A percentile compares a stretch with the other conserved stretches of the same genome.
These are phyloP conservation scores for Fimicolochytrium jonesii DNA, from an alignment of 192 early-diverging fungal species.

Conservation along the genomic window DNA sequence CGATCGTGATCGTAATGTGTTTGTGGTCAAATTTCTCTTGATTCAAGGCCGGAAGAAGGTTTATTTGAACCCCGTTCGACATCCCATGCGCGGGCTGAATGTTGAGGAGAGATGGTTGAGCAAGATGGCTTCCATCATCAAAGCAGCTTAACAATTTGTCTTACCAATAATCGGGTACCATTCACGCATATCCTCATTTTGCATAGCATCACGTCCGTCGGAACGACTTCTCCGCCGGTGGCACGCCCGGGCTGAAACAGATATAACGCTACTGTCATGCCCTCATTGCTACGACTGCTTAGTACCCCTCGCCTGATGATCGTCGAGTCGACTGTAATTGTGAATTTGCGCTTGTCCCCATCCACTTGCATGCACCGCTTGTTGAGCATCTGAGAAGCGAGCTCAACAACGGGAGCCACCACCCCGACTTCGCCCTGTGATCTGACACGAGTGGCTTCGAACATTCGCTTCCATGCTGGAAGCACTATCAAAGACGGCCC, in stretches of 20 bases:
- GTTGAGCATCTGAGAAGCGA: conserved; percentile 26
- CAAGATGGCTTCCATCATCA: too few relatives aligned
- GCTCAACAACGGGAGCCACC: conserved; percentile 16
- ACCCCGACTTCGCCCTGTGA: conserved; percentile 14
- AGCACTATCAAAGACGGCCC: not conserved
- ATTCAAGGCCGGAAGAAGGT: conserved; percentile 16
- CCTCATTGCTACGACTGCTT: conserved; percentile 15
- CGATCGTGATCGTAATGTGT: conserved; percentile 3
- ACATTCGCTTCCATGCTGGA: conserved; percentile 18
- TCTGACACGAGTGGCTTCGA: conserved; percentile 15
- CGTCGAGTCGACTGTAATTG: conserved; percentile 3
- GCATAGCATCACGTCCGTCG: conserved; percentile 16
- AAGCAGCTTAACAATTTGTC: too few relatives aligned
- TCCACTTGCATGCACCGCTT: conserved; percentile 9
- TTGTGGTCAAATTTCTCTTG: conserved; percentile 17
- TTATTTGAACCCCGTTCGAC: conserved; percentile 25
- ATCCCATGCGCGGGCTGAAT: too few relatives aligned
- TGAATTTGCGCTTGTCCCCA: not conserved
- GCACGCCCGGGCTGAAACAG: conserved; percentile 1
- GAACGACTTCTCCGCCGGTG: conserved; percentile 7
- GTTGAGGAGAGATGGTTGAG: too few relatives aligned
- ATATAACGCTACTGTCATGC: conserved; percentile 19
- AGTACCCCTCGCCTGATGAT: conserved; percentile 13
- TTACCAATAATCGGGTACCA: conserved; percentile 18
- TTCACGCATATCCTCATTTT: conserved; percentile 23